Evolutionary conservation across 441 rosid species (phyloP).

Genomic region (Aleurites moluccanus): DNA sequence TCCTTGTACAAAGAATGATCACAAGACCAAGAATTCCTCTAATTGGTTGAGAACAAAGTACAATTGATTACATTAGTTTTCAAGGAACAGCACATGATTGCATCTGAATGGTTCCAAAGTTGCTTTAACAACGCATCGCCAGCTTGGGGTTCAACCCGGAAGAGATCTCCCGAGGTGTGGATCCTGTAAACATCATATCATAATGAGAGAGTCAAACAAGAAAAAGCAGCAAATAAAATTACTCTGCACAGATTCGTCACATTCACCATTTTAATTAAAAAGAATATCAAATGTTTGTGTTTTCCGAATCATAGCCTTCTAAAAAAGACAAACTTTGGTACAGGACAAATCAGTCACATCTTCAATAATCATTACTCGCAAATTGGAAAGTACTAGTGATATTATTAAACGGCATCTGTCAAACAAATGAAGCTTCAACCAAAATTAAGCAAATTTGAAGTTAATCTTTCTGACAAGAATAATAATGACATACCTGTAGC

Average conservation of each 20-base stretch:
- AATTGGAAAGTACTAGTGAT: neutral
- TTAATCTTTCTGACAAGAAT: neutral
- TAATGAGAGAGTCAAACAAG: neutral
- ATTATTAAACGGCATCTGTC: neutral
- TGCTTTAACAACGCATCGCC: constrained; percentile 76
- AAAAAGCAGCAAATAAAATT: neutral
- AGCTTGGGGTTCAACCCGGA: constrained; percentile 45
- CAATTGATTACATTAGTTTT: constrained; percentile 59
- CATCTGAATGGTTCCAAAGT: constrained; percentile 84
- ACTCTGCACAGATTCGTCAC: neutral
- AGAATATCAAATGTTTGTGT: neutral
- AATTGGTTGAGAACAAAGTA: neutral
- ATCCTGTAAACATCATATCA: constrained; percentile 38
- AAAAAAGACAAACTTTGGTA: neutral
- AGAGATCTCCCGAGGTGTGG: constrained; percentile 70
- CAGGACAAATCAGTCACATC: neutral
- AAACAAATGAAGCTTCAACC: neutral
- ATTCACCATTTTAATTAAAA: neutral
- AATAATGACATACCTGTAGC: constrained; percentile 64
- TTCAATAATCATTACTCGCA: neutral
- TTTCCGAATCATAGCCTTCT: neutral
- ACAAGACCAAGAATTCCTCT: neutral
- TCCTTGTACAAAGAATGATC: neutral
- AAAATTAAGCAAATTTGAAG: neutral
- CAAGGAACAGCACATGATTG: constrained; percentile 88